Evolutionary conservation across 2,329 filamentous ascomycete species (phyloP), one percentile per base, ranked within the genome.

Genomic region (Lasiodiplodia sp.): DNA sequence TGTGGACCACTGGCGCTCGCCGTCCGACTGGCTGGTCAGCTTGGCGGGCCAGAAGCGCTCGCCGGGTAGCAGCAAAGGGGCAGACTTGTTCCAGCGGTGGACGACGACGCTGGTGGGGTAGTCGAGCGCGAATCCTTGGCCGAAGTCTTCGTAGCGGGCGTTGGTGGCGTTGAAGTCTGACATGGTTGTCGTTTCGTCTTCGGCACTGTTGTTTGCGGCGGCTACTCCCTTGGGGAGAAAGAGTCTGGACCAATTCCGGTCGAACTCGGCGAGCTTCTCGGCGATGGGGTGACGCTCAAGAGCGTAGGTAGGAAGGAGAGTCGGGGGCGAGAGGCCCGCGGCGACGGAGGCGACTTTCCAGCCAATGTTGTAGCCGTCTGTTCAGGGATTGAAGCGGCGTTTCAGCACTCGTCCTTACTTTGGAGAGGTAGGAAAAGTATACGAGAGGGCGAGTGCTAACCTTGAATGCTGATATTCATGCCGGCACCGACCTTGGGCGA

Each of bases 401-500:
- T n/a, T 53, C 23, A 53, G 51, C 23, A 4, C 3, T 4, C 25
- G 7, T 16, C 25, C 18, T 55, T 31, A 16, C 5, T 14, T 23
- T 23, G 23, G 23, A 23, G 51, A 1, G 25, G 8, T 25, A 2
- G 5, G 28, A 23, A 18, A 14, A 5, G 51, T 3, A 11, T 2
- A 14, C 1, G 51, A 31, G 14, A 11, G 25, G 25, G 16, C 31
- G 18, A 10, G 31, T 34, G 31, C 31, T 14, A n/a, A 56, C 52
- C 52, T 72, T 90, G 88, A 69, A 91, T 77, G n/a, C 83, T 82
- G 44, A 87, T 84, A 64, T 88, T 88, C 86, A 88, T 88, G 2
- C 86, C 90, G 79, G 91, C 90, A 0, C 90, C 90, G 1, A 90
- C 89, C 78, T 92, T 92, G 6, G 90, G 90, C 2, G 88, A 90